Conservation (phyloP, 768 basidiomycete genomes). For the Candolleomyces aberdarensis region DNA sequence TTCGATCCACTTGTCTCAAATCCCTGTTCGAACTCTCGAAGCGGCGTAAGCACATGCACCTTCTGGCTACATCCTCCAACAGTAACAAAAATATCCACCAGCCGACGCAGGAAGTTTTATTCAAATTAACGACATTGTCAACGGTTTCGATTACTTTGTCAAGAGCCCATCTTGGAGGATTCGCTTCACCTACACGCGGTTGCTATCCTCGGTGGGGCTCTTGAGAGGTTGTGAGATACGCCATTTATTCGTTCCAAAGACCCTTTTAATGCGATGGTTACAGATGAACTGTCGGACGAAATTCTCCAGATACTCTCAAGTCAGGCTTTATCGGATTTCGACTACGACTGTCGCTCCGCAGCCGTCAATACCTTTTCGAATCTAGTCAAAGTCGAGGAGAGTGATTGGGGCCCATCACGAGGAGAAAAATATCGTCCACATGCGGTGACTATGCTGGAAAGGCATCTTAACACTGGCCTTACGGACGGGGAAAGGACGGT, state of each 20-base stretch:
- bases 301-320: background rate
- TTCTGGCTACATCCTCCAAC: no score
- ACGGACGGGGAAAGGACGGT: background rate
- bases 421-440: no score
- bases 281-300: background rate
- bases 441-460: background rate
- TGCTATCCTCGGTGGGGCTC: background rate
- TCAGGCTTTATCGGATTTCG: background rate
- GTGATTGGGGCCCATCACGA: background rate
- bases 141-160: no score
- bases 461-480: background rate
- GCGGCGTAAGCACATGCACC: no score
- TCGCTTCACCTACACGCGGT: background rate
- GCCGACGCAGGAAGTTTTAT: no score
- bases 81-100: no score
- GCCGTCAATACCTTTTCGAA: background rate
- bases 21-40: background rate
- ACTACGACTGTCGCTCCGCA: background rate
- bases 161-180: background rate
- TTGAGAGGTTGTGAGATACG: background rate
- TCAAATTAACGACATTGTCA: no score
- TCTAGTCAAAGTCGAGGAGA: background rate
- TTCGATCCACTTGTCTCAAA: background rate
- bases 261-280: no score
- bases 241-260: no score